phyloP scores from a whole-genome alignment of 192 early-diverging fungal genomes.

The Coemansia umbellata region DNA sequence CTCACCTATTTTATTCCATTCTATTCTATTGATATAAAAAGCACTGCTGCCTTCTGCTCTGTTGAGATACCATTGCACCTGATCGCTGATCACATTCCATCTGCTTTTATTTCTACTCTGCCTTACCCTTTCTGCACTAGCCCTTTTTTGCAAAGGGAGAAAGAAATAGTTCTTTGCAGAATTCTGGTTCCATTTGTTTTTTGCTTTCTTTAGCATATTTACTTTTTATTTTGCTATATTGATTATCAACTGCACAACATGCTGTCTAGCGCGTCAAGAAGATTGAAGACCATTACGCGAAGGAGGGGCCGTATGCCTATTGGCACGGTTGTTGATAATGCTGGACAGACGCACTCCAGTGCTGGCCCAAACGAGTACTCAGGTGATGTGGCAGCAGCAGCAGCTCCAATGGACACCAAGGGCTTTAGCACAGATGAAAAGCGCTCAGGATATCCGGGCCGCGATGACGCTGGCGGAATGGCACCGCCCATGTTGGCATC shows the following conservation, averaged over 20 bases:
- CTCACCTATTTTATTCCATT: too few species aligned
- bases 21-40: too few species aligned
- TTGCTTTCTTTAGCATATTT: neutral
- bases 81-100: too few species aligned
- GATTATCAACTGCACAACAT: neutral
- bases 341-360: neutral
- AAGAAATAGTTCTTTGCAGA: too few species aligned
- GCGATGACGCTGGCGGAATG: neutral
- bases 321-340: slow-evolving; percentile 14
- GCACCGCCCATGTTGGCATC: slow-evolving; percentile 11
- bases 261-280: slow-evolving; percentile 23
- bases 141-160: too few species aligned
- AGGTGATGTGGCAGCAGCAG: too few species aligned
- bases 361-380: neutral
- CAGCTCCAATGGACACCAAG: neutral
- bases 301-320: slow-evolving; percentile 26
- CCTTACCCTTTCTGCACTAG: too few species aligned
- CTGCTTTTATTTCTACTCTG: too few species aligned
- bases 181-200: too few species aligned
- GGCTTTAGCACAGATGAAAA: slow-evolving; percentile 1
- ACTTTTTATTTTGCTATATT: neutral
- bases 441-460: too few species aligned
- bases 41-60: too few species aligned
- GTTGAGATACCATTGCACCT: too few species aligned
- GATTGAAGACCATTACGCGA: slow-evolving; percentile 20